Evolutionary conservation across 78 protist genomes (phyloP), one percentile per base, ranked within the genome.

Genomic region (Tieghemostelium lacteum): DNA sequence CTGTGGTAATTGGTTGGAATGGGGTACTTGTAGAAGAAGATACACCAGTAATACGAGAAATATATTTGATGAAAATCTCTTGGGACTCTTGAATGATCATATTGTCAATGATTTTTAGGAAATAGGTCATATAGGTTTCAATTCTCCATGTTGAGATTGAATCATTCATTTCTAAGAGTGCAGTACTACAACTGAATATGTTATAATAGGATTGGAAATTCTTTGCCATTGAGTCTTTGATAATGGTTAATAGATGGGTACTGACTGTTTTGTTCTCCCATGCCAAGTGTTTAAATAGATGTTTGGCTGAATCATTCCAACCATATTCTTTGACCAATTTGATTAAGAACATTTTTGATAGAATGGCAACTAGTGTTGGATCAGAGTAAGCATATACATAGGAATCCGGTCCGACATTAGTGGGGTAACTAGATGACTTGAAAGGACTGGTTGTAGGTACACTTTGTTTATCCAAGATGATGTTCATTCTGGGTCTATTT

Each of bases 291-390:
- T 39, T 58, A 58, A 83, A 55, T 34, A 83, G 19, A 20, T 33
- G 52, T 28, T 26, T 24, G 6, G 58, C 61, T 36, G 58, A 20
- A 39, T 83, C 91, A 58, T 50, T 49, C 67, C 77, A 83, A 5
- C 91, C 91, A 83, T 83, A 49, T n/a, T 83, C 91, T 83, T 83
- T 83, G 17, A 69, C 40, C 19, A 63, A n/a, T 63, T 83, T 83
- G 10, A 83, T 24, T 22, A 83, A 45, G 66, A 69, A 83, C 20
- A 50, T 42, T 73, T 60, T 74, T n/a, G 85, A 60, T 71, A 71
- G 52, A 50, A 71, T 33, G 16, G 77, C 17, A 28, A 71, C 33
- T 50, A 71, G 39, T 6, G 77, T 71, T 33, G 65, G 45, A 22
- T 71, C 77, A 22, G 77, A 71, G 28, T 26, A 71, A 31, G 52